Base-by-base conservation (phyloP, 345 rosid species). In the Populus tremula region DNA sequence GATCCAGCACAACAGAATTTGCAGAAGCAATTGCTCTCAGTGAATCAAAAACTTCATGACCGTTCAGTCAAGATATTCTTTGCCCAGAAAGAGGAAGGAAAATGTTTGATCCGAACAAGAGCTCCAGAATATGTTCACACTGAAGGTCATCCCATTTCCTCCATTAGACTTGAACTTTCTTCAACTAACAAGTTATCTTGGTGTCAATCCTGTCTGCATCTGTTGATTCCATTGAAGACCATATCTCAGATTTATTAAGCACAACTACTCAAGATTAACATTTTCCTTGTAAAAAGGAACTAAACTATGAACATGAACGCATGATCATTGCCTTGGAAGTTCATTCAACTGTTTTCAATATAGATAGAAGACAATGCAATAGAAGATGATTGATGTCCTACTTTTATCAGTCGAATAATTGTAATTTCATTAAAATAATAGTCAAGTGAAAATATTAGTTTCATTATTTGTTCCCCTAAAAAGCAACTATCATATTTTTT, bases 201-300 rank as follows among this genome's bases (percentile, higher is more conserved):
- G 43, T 27, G 38, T 49, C 4, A 63, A 41, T 68, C 73, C 67
- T 27, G 70, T 27, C 56, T 69, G 73, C 50, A 69, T 69, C 79
- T 69, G 79, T 39, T 68, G 74, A 38, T 56, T 72, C 74, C 27
- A 75, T 23, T 36, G n/a, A 49, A 5, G 25, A n/a, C 35, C 8
- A 35, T 13, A 5, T 18, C 29, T 49, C 14, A n/a, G 69, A 62
- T 61, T 11, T 2, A 65, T n/a, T 36, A 49, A 18, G n/a, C 25
- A 49, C 11, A 35, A 16, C 64, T 14, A 20, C 71, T n/a, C 3
- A 9, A 35, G 20, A n/a, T 62, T 25, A 13, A 18, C 63, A 36
- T 21, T 31, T 65, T 27, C 77, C 77, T 63, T 10, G 17, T 36
- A 20, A 16, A 36, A 76, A 76, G 12, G 47, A 67, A 27, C 43